These are phyloP conservation scores for Cyanidioschyzon merolae DNA, from an alignment of 23 red algal species.

Conservation along the genomic window DNA sequence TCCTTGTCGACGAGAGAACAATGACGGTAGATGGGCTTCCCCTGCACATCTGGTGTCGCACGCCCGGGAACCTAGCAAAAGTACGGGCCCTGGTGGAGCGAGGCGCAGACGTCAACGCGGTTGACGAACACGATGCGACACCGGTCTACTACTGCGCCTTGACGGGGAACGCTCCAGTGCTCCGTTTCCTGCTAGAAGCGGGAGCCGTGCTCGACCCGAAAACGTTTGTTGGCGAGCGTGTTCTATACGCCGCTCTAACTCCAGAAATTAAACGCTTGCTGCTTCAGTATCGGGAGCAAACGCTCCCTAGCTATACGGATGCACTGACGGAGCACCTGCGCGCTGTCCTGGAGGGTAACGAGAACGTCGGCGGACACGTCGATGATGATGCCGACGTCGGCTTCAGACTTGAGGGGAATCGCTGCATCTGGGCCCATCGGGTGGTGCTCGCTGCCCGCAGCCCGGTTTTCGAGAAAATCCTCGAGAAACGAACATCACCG, in stretches of 20 bases:
- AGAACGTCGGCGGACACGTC: not conserved
- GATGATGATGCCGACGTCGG: not conserved
- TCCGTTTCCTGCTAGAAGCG: constrained; percentile 7
- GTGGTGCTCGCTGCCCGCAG: not conserved
- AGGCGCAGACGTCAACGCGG: constrained; percentile 8
- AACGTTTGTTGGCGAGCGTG: constrained; percentile 8
- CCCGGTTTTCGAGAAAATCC: not conserved
- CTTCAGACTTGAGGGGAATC: not conserved
- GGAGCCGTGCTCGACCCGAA: not conserved
- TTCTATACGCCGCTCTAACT: constrained; percentile 12
- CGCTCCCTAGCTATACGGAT: not conserved
- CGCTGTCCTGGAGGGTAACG: not conserved
- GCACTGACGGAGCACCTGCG: not conserved
- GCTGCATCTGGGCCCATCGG: not conserved
- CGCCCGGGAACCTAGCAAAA: not conserved
- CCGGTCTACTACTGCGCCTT: constrained; percentile 8
- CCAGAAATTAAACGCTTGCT: constrained; percentile 2
- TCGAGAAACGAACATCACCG: not conserved
- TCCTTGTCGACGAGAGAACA: not conserved
- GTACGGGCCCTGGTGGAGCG: not conserved
- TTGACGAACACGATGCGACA: constrained; percentile 12
- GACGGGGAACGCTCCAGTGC: not conserved
- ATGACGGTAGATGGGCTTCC: not conserved
- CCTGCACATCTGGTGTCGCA: not conserved
- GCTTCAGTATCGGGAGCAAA: constrained; percentile 5